Base-by-base conservation (phyloP, 2,329 filamentous ascomycete genomes). In the Hirsutella thompsonii region DNA sequence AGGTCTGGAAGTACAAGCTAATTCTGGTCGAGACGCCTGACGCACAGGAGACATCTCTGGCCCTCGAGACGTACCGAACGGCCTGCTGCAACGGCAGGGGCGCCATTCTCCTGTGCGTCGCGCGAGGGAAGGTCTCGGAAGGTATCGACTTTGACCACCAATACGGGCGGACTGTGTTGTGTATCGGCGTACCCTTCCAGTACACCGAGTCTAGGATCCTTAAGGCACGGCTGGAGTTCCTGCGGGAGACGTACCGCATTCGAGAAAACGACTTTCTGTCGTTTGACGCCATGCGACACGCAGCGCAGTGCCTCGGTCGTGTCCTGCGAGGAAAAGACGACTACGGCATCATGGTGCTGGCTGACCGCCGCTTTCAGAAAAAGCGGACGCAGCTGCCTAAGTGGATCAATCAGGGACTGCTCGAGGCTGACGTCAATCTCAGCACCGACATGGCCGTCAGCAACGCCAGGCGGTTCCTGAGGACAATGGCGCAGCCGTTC, bases 111-210 rank as follows among this genome's bases (percentile, higher is more conserved):
- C 76, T 98, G 5, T 96, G 90, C 57, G 92, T 98, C 59, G 92
- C 92, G 1, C 83, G 92, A 60, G 92, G 92, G 26, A 98, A 98
- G 59, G 93, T 98, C 8, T 92, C 84, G 1, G 92, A 98, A 60
- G 93, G 93, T 37, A 96, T 98, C 50, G 92, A 98, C 76, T 98
- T 98, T 54, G 92, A 98, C 60, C 92, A 98, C 55, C 92, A 98
- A 55, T 98, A 95, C 59, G 92, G 92, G 32, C 83, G 92, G 42
- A 92, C 90, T 11, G 93, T 98, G 63, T 60, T 98, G 38, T 95
- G 89, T 56, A 95, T 98, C 49, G 92, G 92, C 34, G 90, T 96
- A 1, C 92, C 92, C 0, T 98, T 96, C 64, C 92, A 98, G 62
- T 98, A 98, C 66, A 98, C 93, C 2, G 92, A 98, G 59, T 96